A percentile compares a stretch with the other conserved stretches of the same genome.
Conservation (phyloP, 176 grass and related monocot species). For the Avena sativa region DNA sequence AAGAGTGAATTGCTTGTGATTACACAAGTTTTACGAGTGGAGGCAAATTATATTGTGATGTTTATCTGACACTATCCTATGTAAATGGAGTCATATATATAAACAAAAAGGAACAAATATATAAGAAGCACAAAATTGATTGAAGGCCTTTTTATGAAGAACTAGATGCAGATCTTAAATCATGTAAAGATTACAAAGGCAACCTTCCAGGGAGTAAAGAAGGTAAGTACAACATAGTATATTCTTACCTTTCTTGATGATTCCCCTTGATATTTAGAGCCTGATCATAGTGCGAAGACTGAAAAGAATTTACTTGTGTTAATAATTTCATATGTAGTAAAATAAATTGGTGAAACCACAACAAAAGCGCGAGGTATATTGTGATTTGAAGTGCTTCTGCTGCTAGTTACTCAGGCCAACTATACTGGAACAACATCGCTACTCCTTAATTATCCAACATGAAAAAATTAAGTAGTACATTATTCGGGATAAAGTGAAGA, state of each 20-base stretch:
- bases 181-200: not conserved
- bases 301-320: conserved; percentile 18
- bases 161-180: not conserved
- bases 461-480: not conserved
- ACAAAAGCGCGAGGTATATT: not conserved
- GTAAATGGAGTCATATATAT: not conserved
- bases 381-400: not conserved
- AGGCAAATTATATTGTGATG: not conserved
- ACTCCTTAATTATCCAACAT: not conserved
- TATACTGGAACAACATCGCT: not conserved
- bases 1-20: not conserved
- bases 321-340: not conserved
- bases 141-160: not conserved
- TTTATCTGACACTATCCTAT: not conserved
- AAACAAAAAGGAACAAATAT: not conserved
- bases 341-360: not conserved
- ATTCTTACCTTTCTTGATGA: conserved; percentile 24
- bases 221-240: not conserved
- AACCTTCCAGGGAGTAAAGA: not conserved
- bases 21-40: not conserved
- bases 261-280: not conserved
- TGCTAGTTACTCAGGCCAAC: not conserved
- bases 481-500: not conserved
- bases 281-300: conserved; percentile 5
- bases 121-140: not conserved